Conservation (phyloP, 148 eudicot species). For the Amaranthus palmeri region DNA sequence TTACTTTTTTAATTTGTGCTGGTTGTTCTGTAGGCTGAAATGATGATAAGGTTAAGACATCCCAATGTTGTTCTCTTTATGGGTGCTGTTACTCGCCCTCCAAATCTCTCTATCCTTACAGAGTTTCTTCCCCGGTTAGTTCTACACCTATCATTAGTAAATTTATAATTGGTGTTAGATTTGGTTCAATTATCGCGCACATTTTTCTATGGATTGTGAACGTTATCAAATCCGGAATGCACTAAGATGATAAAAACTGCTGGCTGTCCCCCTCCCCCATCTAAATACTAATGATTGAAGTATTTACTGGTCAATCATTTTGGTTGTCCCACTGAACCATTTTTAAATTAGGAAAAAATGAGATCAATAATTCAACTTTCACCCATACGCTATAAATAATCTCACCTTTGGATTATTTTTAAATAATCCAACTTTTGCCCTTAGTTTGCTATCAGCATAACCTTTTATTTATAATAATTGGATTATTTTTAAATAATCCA, state of each 20-base stretch:
- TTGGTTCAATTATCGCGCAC: neutral
- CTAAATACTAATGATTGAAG: too few relatives aligned
- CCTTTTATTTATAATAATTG: too few relatives aligned
- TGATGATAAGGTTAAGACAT: slow-evolving; percentile 94
- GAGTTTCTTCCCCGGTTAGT: slow-evolving; percentile 90
- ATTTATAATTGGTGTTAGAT: neutral
- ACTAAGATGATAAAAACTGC: neutral
- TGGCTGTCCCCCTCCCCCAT: neutral
- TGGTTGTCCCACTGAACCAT: too few relatives aligned
- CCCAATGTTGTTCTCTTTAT: slow-evolving; percentile 98
- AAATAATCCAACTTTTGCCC: too few relatives aligned
- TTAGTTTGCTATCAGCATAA: too few relatives aligned
- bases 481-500: too few relatives aligned
- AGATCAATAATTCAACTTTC: too few relatives aligned
- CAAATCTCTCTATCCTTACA: slow-evolving; percentile 90
- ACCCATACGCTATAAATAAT: too few relatives aligned
- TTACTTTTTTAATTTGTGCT: slow-evolving; percentile 5
- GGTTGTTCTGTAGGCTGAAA: slow-evolving; percentile 65
- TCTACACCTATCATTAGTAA: neutral
- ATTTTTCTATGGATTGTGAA: neutral
- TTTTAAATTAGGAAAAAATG: too few relatives aligned
- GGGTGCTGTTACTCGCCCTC: slow-evolving; percentile 97
- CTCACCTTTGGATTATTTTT: too few relatives aligned
- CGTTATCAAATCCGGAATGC: neutral
- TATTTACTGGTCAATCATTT: too few relatives aligned